Evolutionary conservation across 2,329 filamentous ascomycete species (phyloP).

Genomic region (Diplodia seriata): DNA sequence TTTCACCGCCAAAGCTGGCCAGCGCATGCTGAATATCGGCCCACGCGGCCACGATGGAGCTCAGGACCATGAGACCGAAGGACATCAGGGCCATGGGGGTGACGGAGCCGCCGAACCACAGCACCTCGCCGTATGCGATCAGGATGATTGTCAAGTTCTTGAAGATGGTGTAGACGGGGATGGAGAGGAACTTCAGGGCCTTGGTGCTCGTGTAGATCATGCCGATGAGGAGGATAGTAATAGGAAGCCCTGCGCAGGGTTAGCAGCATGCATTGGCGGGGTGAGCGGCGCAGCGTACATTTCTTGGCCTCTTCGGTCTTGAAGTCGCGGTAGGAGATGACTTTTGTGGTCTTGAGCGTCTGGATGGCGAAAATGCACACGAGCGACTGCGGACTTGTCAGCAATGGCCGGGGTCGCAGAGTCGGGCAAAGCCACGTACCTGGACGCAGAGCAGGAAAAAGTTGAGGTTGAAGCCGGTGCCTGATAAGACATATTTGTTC

Average conservation of each 20-base stretch:
- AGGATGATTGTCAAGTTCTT: constrained; percentile 99
- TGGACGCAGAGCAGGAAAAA: constrained; percentile 93
- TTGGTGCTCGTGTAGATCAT: constrained; percentile 99
- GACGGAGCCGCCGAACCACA: constrained; percentile 96
- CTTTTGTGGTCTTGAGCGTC: constrained; percentile 76
- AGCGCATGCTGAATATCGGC: constrained; percentile 91
- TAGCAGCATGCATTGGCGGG: constrained; percentile 30
- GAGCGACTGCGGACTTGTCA: constrained; percentile 67
- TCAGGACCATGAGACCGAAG: constrained; percentile 95
- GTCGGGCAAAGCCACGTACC: constrained; percentile 61
- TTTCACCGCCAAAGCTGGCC: constrained; percentile 61
- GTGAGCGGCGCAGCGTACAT: constrained; percentile 65
- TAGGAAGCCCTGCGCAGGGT: constrained; percentile 80
- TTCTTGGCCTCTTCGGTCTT: constrained; percentile 88
- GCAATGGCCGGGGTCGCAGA: constrained; percentile 24
- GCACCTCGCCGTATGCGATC: constrained; percentile 96
- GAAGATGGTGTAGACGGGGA: constrained; percentile 99
- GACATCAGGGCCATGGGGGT: constrained; percentile 87
- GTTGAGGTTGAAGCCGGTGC: constrained; percentile 90
- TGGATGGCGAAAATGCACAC: constrained; percentile 89
- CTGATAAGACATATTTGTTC: constrained; percentile 98
- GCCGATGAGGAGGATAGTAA: constrained; percentile 92
- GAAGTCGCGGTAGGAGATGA: constrained; percentile 86
- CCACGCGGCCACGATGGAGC: constrained; percentile 94
- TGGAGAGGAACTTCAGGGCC: constrained; percentile 93